Percentiles rank a stretch among this genome's conserved stretches.
phyloP scores from a whole-genome alignment of 805 yeast genomes.

The Torulaspora microellipsoides region DNA sequence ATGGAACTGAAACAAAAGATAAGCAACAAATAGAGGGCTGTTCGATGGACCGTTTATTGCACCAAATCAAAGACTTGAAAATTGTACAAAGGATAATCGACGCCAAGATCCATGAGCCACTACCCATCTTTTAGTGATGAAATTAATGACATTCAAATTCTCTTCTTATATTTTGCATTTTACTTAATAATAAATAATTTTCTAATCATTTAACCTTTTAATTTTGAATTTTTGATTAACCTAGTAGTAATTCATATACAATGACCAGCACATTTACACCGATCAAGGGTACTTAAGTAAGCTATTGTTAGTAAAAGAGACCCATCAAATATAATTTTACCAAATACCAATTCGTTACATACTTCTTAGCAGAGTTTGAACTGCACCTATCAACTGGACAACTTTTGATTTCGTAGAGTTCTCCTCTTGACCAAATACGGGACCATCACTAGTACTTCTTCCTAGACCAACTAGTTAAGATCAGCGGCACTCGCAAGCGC shows the following conservation, averaged over 20 bases:
- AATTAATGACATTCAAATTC: not conserved
- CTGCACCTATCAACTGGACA: slow-evolving; percentile 64
- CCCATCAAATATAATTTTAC: not conserved
- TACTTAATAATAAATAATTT: not conserved
- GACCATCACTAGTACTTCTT: slow-evolving; percentile 34
- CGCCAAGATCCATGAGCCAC: slow-evolving; percentile 8
- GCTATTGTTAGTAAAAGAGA: not conserved
- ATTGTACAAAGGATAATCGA: slow-evolving; percentile 8
- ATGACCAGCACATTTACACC: slow-evolving; percentile 62
- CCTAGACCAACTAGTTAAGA: slow-evolving; percentile 42
- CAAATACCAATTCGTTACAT: slow-evolving; percentile 25
- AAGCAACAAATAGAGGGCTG: not conserved
- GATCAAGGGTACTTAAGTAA: slow-evolving; percentile 56
- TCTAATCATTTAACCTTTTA: not conserved
- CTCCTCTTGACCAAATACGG: slow-evolving; percentile 45
- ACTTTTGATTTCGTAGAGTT: slow-evolving; percentile 53
- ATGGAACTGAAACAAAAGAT: slow-evolving; percentile 1
- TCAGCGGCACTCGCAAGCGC: not conserved
- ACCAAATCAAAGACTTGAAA: slow-evolving; percentile 11
- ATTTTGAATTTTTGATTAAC: slow-evolving; percentile 38
- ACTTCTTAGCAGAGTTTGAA: slow-evolving; percentile 69
- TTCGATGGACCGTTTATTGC: slow-evolving; percentile 8
- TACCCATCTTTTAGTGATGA: slow-evolving; percentile 2
- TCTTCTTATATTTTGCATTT: slow-evolving; percentile 1
- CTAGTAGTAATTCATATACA: slow-evolving; percentile 63